Evolutionary conservation across 179 eudicot genomes (phyloP).

Genomic region (Monotropa hypopitys): DNA sequence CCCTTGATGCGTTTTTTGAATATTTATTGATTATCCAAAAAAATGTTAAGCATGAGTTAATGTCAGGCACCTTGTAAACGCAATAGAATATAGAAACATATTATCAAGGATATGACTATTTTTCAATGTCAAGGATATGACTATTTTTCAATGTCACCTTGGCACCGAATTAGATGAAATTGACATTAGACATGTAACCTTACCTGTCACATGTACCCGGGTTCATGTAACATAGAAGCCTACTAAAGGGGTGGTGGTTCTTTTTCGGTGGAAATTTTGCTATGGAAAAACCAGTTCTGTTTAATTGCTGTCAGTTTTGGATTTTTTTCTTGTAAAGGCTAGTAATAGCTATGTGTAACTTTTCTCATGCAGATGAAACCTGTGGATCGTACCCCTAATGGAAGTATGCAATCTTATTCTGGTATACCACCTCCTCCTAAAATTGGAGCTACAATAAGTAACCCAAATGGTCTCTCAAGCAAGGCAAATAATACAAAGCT

Average conservation of each 20-base stretch:
- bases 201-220: not conserved
- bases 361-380: constrained; percentile 14
- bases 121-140: not conserved
- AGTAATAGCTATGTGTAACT: not conserved
- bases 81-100: not conserved
- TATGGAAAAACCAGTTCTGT: not conserved
- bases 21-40: too few species aligned
- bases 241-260: not conserved
- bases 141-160: too few species aligned
- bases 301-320: not conserved
- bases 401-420: constrained; percentile 8
- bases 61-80: not conserved
- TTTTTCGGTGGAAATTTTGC: not conserved
- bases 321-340: not conserved
- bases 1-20: too few species aligned
- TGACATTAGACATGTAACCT: not conserved
- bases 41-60: not conserved
- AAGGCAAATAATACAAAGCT: constrained; percentile 18
- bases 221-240: not conserved
- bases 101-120: not conserved
- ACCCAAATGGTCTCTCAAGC: constrained; percentile 23
- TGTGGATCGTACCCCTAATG: constrained; percentile 11
- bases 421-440: constrained; percentile 10
- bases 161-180: not conserved
- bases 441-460: constrained; percentile 19